Percentiles rank a stretch among this genome's conserved stretches.
phyloP scores from a whole-genome alignment of 2,329 filamentous ascomycete genomes.

The Xylariaceae sp. region DNA sequence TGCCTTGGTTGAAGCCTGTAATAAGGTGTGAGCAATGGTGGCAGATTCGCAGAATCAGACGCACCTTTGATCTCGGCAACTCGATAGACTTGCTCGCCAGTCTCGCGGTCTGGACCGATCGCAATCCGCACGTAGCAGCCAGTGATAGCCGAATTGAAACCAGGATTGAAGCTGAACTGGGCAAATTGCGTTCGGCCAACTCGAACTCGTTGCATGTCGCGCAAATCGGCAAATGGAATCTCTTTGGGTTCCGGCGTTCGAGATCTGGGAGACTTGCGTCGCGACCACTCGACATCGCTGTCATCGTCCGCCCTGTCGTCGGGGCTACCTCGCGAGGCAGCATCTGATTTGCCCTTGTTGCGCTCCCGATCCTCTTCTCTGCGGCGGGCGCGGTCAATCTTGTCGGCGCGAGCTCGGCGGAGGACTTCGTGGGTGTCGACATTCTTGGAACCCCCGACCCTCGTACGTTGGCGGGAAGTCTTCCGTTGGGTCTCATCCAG shows the following conservation, averaged over 20 bases:
- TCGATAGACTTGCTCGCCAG: slow-evolving; percentile 69
- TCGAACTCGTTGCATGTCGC: slow-evolving; percentile 77
- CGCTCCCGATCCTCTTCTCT: slow-evolving; percentile 55
- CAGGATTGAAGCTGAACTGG: slow-evolving; percentile 87
- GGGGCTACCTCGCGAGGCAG: slow-evolving; percentile 29
- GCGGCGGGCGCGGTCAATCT: slow-evolving; percentile 55
- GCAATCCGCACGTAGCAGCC: slow-evolving; percentile 83
- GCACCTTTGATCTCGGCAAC: slow-evolving; percentile 82
- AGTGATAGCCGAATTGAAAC: slow-evolving; percentile 72
- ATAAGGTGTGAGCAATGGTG: slow-evolving; percentile 15
- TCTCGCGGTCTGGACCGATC: slow-evolving; percentile 67
- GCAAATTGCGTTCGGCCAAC: slow-evolving; percentile 82
- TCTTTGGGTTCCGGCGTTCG: slow-evolving; percentile 53
- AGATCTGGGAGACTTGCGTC: slow-evolving; percentile 41
- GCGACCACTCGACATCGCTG: slow-evolving; percentile 73
- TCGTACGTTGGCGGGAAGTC: slow-evolving; percentile 63
- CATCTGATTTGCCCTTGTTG: slow-evolving; percentile 41
- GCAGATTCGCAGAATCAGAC: slow-evolving; percentile 6
- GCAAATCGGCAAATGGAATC: slow-evolving; percentile 61
- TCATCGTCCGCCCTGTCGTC: slow-evolving; percentile 59
- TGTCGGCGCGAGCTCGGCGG: slow-evolving; percentile 54
- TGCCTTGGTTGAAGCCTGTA: slow-evolving; percentile 67
- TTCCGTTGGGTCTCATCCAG: slow-evolving; percentile 72
- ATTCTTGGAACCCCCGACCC: slow-evolving; percentile 55
- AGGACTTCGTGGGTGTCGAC: slow-evolving; percentile 68